A percentile compares a stretch with the other conserved stretches of the same genome.
phyloP scores from a whole-genome alignment of 208 protist genomes.

The Acanthamoeba quina region DNA sequence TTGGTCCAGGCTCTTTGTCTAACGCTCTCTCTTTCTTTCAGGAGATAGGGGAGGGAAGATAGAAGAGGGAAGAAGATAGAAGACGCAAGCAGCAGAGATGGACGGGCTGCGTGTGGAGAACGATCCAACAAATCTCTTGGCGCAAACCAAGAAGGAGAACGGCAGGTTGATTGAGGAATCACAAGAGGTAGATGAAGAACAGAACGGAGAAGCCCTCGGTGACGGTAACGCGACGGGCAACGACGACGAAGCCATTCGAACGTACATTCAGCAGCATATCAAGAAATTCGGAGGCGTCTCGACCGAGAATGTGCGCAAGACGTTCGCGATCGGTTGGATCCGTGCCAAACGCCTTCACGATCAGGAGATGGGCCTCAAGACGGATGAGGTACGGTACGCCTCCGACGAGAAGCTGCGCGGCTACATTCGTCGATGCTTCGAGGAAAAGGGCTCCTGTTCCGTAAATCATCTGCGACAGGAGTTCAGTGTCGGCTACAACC shows the following conservation, averaged over 20 bases:
- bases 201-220: not conserved
- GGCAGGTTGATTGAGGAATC: no score
- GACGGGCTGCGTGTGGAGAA: not conserved
- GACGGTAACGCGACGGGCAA: not conserved
- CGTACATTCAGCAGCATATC: conserved; percentile 42
- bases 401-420: conserved; percentile 37
- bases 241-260: conserved; percentile 46
- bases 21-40: no score
- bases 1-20: no score
- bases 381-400: conserved; percentile 16
- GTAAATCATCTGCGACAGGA: conserved; percentile 35
- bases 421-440: conserved; percentile 56
- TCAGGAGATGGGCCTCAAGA: conserved; percentile 65
- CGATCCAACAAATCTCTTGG: not conserved
- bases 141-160: not conserved
- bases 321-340: conserved; percentile 56
- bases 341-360: conserved; percentile 45
- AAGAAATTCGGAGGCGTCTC: conserved; percentile 43
- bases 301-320: conserved; percentile 59
- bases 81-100: not conserved
- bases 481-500: conserved; percentile 46
- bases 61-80: not conserved
- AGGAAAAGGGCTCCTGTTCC: conserved; percentile 24
- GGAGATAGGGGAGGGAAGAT: not conserved
- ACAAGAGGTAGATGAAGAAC: not conserved